Evolutionary conservation across 768 basidiomycete genomes (phyloP), one percentile per base, ranked within the genome.

Genomic region (Royoungia palumana): DNA sequence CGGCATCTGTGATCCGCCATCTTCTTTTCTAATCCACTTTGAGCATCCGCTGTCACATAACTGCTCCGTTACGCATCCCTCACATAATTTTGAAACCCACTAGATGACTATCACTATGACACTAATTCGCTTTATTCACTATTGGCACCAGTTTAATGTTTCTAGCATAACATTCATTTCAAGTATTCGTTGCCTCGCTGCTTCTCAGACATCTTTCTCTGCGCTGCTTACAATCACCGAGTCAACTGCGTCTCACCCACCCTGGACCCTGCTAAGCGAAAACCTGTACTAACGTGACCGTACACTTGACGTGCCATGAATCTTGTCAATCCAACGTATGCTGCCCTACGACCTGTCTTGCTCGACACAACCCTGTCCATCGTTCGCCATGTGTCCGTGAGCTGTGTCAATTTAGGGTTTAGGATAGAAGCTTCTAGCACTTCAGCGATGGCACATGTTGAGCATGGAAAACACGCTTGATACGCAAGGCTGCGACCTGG

Each of bases 31-130:
- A 41, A 50, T 36, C 53, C 53, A 47, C 39, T 62, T 57, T 47
- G 58, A 57, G 60, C 64, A 68, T 66, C n/a, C 65, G 71, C 64
- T 74, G 66, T 73, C 66, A 65, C 67, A 65, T 71, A 70, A 51
- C 60, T 59, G 60, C 65, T 64, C 69, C 68, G 58, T 64, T 65
- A 67, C 67, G 55, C 67, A 67, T 46, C 35, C 45, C 45, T 62
- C 58, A 46, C 65, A 67, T 65, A 66, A 69, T 66, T 56, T 64
- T 54, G 55, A 58, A 35, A 48, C 58, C 43, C 57, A 55, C 50
- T 67, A 69, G 63, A 69, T 53, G 57, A 49, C 51, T 57, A 64
- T 66, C 53, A 47, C 60, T 56, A 68, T 53, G 61, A 55, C 53
- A 53, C 64, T 67, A 67, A 68, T 63, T 41, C 49, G 47, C 52